Evolutionary conservation across 371 early-diverging fungal genomes (phyloP).

Genomic region (Haplosporangium sp.): DNA sequence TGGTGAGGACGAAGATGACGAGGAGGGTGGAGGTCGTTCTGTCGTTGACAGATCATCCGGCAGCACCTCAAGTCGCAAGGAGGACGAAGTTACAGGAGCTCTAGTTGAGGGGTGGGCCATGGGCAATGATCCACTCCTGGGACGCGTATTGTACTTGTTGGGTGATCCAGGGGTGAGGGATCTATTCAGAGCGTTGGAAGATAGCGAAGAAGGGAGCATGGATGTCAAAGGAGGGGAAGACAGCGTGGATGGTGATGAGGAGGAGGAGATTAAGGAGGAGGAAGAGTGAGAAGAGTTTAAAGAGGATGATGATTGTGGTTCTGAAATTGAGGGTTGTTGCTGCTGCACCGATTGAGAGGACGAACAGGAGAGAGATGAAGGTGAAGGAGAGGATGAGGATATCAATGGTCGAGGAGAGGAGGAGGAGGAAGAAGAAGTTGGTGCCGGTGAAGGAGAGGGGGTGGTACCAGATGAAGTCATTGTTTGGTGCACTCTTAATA

Average conservation of each 20-base stretch:
- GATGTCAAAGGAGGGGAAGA: constrained; percentile 1
- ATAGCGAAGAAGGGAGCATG: constrained; percentile 11
- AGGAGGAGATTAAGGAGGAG: constrained; percentile 4
- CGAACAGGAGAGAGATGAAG: constrained; percentile 6
- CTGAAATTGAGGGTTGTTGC: too few species aligned
- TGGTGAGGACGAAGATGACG: constrained; percentile 14
- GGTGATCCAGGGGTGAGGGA: constrained; percentile 13
- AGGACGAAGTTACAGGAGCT: constrained; percentile 35
- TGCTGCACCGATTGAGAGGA: constrained; percentile 5
- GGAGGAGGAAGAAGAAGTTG: constrained; percentile 10
- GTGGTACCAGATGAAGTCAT: constrained; percentile 24
- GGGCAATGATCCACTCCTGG: constrained; percentile 44
- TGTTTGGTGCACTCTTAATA: too few species aligned
- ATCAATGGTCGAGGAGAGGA: background rate
- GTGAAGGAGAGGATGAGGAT: background rate
- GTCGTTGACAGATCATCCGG: constrained; percentile 25
- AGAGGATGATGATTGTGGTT: too few species aligned
- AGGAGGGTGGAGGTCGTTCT: constrained; percentile 8
- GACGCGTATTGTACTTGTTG: constrained; percentile 31
- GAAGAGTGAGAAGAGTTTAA: constrained; percentile 5
- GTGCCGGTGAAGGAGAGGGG: background rate
- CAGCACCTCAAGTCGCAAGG: constrained; percentile 37
- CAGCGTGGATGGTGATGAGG: background rate
- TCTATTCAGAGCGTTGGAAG: constrained; percentile 23
- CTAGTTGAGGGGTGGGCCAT: constrained; percentile 28